Conservation (phyloP, 495 filamentous ascomycete species). For the Astrothelium macrocarpum region DNA sequence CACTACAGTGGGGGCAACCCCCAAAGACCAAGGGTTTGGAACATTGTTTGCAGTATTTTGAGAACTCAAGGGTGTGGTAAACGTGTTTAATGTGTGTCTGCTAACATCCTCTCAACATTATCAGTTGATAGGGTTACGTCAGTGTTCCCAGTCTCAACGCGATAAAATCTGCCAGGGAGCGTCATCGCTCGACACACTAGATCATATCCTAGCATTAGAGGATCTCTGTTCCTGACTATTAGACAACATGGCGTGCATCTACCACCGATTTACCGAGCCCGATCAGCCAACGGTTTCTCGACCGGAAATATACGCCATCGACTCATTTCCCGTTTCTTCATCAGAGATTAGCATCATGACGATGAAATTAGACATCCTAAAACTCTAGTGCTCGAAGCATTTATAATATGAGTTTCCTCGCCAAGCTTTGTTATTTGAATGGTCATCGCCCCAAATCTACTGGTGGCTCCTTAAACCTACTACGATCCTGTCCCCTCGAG, state of each 20-base stretch:
- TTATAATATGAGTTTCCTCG: no score
- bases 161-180: background rate
- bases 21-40: no score
- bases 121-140: no score
- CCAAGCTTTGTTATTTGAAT: no score
- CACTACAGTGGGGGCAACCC: no score
- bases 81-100: no score
- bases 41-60: no score
- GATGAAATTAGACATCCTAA: background rate
- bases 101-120: no score
- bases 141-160: background rate
- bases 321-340: background rate
- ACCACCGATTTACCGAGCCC: background rate
- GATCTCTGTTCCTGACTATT: background rate
- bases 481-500: no score
- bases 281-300: background rate
- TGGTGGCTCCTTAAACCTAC: no score
- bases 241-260: background rate
- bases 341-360: background rate
- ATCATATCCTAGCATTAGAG: background rate
- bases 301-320: background rate
- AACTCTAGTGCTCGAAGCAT: background rate
- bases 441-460: no score
- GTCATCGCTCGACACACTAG: background rate
- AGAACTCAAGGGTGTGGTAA: no score